Percentiles rank a stretch among this genome's conserved stretches.
Evolutionary conservation across 2,329 filamentous ascomycete genomes (phyloP).

Genomic region (Plectosphaerella cucumerina): DNA sequence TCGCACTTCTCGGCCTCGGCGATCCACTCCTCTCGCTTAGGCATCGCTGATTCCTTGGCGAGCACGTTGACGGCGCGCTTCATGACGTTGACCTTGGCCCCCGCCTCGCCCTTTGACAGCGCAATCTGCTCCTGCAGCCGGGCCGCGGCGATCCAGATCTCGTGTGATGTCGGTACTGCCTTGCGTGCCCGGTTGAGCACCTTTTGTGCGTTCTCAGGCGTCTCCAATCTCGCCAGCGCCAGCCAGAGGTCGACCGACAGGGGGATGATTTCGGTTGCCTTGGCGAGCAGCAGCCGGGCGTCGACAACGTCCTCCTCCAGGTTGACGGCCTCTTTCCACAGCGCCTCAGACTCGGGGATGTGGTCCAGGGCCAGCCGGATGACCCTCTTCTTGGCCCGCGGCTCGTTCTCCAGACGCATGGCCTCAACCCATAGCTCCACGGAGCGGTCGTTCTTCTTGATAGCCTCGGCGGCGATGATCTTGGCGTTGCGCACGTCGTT

Average conservation of each 20-base stretch:
- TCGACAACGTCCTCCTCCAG: constrained; percentile 87
- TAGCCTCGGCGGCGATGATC: constrained; percentile 88
- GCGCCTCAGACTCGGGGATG: constrained; percentile 85
- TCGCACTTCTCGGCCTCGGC: constrained; percentile 92
- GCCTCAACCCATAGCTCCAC: constrained; percentile 92
- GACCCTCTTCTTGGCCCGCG: constrained; percentile 85
- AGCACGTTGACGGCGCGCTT: constrained; percentile 86
- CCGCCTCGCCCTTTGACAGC: constrained; percentile 38
- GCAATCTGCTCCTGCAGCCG: constrained; percentile 85
- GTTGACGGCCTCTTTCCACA: constrained; percentile 99
- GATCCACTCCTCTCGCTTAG: constrained; percentile 97
- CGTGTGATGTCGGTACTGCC: constrained; percentile 85
- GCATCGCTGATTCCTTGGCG: constrained; percentile 89
- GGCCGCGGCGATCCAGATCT: constrained; percentile 95
- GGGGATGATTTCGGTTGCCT: constrained; percentile 93
- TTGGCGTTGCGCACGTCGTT: constrained; percentile 93
- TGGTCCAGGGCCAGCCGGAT: constrained; percentile 87
- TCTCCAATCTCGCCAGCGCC: constrained; percentile 84
- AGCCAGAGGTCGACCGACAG: constrained; percentile 94
- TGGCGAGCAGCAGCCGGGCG: constrained; percentile 82
- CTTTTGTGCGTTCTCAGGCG: constrained; percentile 86
- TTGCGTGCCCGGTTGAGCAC: constrained; percentile 94
- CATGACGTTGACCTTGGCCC: constrained; percentile 83
- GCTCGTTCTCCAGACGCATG: constrained; percentile 83
- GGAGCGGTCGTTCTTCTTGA: constrained; percentile 85